Conservation (phyloP, 805 yeast genomes). For the Jamesozyma hellenica region DNA sequence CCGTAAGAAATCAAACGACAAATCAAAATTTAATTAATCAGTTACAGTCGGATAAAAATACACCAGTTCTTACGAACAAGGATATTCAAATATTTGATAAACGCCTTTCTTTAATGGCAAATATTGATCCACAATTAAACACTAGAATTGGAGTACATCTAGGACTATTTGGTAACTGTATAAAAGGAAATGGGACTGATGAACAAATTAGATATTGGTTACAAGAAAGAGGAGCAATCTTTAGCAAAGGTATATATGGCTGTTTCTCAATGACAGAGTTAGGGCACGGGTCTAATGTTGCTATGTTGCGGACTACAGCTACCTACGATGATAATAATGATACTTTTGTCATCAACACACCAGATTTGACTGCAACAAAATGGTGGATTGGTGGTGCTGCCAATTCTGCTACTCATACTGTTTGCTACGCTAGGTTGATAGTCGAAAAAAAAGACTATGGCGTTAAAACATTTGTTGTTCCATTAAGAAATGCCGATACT, state of each 20-base stretch:
- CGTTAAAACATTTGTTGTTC: conserved; percentile 86
- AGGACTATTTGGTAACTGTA: conserved; percentile 72
- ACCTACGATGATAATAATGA: conserved; percentile 57
- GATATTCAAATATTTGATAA: conserved; percentile 38
- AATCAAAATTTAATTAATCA: conserved; percentile 19
- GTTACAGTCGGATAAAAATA: conserved; percentile 14
- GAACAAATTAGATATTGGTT: conserved; percentile 83
- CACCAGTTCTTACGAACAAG: conserved; percentile 14
- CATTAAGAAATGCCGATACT: conserved; percentile 58
- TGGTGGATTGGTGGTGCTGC: conserved; percentile 99
- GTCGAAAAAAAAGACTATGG: conserved; percentile 83
- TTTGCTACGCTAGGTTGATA: conserved; percentile 75
- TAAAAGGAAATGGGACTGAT: conserved; percentile 80
- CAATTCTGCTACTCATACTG: conserved; percentile 80
- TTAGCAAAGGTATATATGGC: conserved; percentile 59
- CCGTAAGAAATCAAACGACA: conserved; percentile 15
- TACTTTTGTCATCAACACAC: conserved; percentile 71
- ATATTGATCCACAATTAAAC: conserved; percentile 68
- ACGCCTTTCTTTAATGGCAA: conserved; percentile 47
- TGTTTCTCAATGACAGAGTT: conserved; percentile 91
- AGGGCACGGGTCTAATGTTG: conserved; percentile 91
- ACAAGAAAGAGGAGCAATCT: conserved; percentile 50
- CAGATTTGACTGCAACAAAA: conserved; percentile 85
- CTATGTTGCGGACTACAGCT: conserved; percentile 88
- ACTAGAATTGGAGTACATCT: conserved; percentile 84